A percentile compares a stretch with the other conserved stretches of the same genome.
phyloP scores from a whole-genome alignment of 1,139 yeast species.

The Candida buenavistaensis region DNA sequence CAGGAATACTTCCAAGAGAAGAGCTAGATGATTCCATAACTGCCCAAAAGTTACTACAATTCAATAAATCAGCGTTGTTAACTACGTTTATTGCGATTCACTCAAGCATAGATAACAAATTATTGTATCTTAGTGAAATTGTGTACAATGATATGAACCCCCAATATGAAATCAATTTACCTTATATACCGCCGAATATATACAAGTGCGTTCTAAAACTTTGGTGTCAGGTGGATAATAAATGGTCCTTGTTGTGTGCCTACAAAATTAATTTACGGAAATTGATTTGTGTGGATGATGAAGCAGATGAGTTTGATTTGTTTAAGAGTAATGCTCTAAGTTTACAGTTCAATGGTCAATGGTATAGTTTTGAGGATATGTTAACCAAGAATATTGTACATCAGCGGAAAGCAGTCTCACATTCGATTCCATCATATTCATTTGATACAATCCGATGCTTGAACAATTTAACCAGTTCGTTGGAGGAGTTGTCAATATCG shows the following conservation, averaged over 20 bases:
- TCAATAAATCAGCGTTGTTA: slow-evolving; percentile 18
- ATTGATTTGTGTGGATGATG: slow-evolving; percentile 16
- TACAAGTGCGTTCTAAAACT: slow-evolving; percentile 22
- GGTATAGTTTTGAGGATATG: slow-evolving; percentile 21
- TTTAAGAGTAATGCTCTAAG: slow-evolving; percentile 28
- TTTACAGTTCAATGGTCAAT: slow-evolving; percentile 23
- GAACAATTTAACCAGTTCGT: slow-evolving; percentile 29
- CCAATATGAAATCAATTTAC: slow-evolving; percentile 30
- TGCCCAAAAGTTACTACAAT: slow-evolving; percentile 8
- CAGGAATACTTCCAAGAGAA: slow-evolving; percentile 2
- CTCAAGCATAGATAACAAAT: slow-evolving; percentile 15
- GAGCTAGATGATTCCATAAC: slow-evolving; percentile 8
- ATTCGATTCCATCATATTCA: slow-evolving; percentile 25
- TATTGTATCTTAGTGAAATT: slow-evolving; percentile 41
- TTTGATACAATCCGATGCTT: slow-evolving; percentile 38
- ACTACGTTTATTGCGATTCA: slow-evolving; percentile 33
- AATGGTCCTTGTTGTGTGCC: slow-evolving; percentile 24
- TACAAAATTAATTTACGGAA: slow-evolving; percentile 23
- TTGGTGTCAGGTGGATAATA: slow-evolving; percentile 19
- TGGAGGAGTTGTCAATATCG: slow-evolving; percentile 29
- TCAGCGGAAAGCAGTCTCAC: background rate
- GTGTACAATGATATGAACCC: slow-evolving; percentile 26
- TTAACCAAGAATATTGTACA: background rate
- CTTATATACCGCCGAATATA: slow-evolving; percentile 18
- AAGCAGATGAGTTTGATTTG: slow-evolving; percentile 17